Percentiles rank a stretch among this genome's conserved stretches.
Evolutionary conservation across 192 early-diverging fungal species (phyloP).

Genomic region (Powellomyces hirtus): DNA sequence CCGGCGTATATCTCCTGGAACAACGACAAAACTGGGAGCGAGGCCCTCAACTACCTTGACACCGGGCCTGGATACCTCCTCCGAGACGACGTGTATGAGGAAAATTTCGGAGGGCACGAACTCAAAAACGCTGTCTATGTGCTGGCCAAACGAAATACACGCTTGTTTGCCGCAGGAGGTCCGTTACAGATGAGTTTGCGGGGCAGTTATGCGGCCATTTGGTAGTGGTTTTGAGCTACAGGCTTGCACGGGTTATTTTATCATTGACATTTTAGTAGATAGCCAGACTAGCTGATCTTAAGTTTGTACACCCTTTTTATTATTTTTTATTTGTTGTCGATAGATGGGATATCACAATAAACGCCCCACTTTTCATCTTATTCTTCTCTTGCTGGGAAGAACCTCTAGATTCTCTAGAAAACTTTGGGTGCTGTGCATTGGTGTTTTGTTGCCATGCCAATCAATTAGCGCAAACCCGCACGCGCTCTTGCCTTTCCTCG

Average conservation of each 20-base stretch:
- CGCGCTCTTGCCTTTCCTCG: no score
- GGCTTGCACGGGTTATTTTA: conserved; percentile 6
- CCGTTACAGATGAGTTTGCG: conserved; percentile 52
- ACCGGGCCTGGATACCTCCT: conserved; percentile 53
- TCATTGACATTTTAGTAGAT: no score
- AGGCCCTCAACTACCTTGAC: conserved; percentile 22
- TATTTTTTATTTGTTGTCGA: no score
- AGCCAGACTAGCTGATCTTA: no score
- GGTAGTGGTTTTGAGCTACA: conserved; percentile 32
- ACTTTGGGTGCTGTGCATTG: no score
- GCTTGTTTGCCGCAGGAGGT: conserved; percentile 65
- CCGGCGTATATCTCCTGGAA: conserved; percentile 53
- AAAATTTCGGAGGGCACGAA: conserved; percentile 45
- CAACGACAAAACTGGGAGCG: conserved; percentile 11
- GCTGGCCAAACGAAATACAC: conserved; percentile 42
- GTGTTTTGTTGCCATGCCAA: no score
- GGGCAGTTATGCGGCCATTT: conserved; percentile 44
- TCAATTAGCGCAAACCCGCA: no score
- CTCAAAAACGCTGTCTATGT: conserved; percentile 64
- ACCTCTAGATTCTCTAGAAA: no score
- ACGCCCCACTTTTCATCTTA: no score
- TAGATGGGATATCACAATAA: no score
- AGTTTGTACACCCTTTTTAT: no score
- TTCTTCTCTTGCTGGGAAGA: no score
- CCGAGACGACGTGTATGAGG: conserved; percentile 44